These are phyloP conservation scores for Diospyros kaki DNA, from an alignment of 148 eudicot species.

Conservation along the genomic window DNA sequence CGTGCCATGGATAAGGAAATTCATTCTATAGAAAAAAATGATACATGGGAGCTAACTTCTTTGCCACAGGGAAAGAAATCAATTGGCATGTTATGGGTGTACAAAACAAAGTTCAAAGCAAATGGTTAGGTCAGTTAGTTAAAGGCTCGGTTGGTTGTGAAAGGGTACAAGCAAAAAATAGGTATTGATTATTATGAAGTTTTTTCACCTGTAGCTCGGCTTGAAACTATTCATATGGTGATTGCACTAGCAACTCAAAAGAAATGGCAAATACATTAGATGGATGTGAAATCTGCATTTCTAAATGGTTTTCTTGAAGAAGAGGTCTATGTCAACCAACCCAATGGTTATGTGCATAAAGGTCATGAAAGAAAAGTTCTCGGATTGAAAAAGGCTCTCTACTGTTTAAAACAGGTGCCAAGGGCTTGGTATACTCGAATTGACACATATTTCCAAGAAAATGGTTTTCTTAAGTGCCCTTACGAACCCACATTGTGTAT, in stretches of 20 bases:
- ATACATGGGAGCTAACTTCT: background rate
- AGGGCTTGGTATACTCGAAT: background rate
- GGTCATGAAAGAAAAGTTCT: background rate
- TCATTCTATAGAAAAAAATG: background rate
- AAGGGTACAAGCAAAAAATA: background rate
- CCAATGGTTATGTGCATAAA: background rate
- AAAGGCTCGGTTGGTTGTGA: background rate
- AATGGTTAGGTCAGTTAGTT: background rate
- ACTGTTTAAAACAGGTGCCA: background rate
- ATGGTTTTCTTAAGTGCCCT: too few species aligned
- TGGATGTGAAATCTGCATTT: background rate
- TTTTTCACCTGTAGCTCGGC: too few species aligned
- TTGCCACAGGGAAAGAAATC: background rate
- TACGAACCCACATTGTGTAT: too few species aligned
- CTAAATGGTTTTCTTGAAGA: background rate
- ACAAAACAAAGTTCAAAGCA: background rate
- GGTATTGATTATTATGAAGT: background rate
- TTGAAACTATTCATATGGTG: background rate
- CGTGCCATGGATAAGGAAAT: background rate
- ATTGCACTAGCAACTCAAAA: background rate
- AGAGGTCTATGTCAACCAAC: background rate
- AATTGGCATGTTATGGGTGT: background rate
- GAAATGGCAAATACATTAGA: background rate
- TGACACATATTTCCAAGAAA: background rate
- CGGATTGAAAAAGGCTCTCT: background rate